A percentile compares a stretch with the other conserved stretches of the same genome.
These are phyloP conservation scores for Cercospora sesami DNA, from an alignment of 2,329 filamentous ascomycete genomes.

Conservation along the genomic window DNA sequence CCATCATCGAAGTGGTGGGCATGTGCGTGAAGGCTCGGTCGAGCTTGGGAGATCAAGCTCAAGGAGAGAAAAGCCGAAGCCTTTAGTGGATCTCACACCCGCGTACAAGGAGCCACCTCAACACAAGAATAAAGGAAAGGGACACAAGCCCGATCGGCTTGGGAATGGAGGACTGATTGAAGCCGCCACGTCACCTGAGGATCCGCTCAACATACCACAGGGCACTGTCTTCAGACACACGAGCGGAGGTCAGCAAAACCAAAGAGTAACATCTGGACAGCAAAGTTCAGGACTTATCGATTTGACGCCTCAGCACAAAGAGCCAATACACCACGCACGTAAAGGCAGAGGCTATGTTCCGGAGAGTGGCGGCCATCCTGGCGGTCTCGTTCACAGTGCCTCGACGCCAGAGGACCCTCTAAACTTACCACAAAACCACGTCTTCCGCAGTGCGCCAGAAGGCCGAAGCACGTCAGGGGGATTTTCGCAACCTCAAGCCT, in stretches of 20 bases:
- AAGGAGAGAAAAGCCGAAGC: constrained; percentile 51
- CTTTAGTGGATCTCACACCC: constrained; percentile 68
- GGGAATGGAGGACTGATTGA: constrained; percentile 47
- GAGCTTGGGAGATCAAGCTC: constrained; percentile 52
- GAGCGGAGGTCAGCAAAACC: constrained; percentile 11
- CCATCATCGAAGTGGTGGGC: constrained; percentile 17
- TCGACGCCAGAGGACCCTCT: constrained; percentile 24
- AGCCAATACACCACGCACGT: constrained; percentile 24
- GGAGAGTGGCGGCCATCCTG: constrained; percentile 8
- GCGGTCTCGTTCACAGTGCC: constrained; percentile 18
- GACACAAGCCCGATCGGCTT: constrained; percentile 42
- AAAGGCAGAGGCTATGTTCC: constrained; percentile 22
- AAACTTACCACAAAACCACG: constrained; percentile 17
- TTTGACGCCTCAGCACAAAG: constrained; percentile 23
- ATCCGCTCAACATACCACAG: constrained; percentile 44
- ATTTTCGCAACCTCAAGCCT: constrained; percentile 9
- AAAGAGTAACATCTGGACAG: constrained; percentile 6
- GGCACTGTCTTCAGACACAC: constrained; percentile 48
- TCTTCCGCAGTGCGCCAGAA: constrained; percentile 22
- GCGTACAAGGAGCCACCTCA: constrained; percentile 65
- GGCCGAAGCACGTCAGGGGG: constrained; percentile 11
- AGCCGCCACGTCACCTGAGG: constrained; percentile 47
- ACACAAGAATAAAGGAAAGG: constrained; percentile 55
- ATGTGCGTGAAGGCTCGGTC: constrained; percentile 33
- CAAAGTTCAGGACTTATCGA: constrained; percentile 19